Percentiles rank a stretch among this genome's conserved stretches.
These are phyloP conservation scores for Exophiala sp. DNA, from an alignment of 2,329 filamentous ascomycete genomes.

Conservation along the genomic window DNA sequence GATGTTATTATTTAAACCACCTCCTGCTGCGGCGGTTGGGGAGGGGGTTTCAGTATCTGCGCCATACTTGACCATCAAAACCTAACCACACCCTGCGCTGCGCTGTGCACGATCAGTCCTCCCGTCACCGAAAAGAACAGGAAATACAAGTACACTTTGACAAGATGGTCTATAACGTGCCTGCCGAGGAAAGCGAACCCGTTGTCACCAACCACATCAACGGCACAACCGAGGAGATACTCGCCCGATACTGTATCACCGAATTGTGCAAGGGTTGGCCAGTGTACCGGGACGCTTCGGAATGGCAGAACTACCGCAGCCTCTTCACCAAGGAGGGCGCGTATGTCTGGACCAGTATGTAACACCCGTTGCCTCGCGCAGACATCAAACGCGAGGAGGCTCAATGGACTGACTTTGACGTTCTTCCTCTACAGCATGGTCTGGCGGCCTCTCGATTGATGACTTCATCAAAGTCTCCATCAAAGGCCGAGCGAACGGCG, in stretches of 20 bases:
- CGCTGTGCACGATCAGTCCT: background rate
- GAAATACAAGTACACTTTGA: background rate
- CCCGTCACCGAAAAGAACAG: background rate
- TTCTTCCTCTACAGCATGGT: slow-evolving; percentile 41
- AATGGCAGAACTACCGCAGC: slow-evolving; percentile 50
- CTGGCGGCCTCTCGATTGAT: slow-evolving; percentile 39
- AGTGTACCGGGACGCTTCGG: slow-evolving; percentile 49
- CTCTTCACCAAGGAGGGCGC: slow-evolving; percentile 44
- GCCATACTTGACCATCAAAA: too few relatives aligned
- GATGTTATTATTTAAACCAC: too few relatives aligned
- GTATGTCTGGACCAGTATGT: slow-evolving; percentile 48
- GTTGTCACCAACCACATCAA: slow-evolving; percentile 39
- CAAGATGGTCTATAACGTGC: slow-evolving; percentile 30
- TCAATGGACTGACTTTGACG: background rate
- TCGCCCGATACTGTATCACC: slow-evolving; percentile 44
- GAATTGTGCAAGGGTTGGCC: slow-evolving; percentile 53
- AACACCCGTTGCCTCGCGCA: background rate
- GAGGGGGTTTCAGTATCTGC: too few relatives aligned
- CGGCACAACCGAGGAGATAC: slow-evolving; percentile 38
- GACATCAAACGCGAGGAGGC: background rate
- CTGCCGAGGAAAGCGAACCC: slow-evolving; percentile 27
- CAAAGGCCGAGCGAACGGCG: slow-evolving; percentile 46
- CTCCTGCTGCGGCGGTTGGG: too few relatives aligned
- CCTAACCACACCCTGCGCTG: too few relatives aligned
- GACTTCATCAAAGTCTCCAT: slow-evolving; percentile 49